phyloP scores from a whole-genome alignment of 1,139 yeast species.

The Pichia sp. region DNA sequence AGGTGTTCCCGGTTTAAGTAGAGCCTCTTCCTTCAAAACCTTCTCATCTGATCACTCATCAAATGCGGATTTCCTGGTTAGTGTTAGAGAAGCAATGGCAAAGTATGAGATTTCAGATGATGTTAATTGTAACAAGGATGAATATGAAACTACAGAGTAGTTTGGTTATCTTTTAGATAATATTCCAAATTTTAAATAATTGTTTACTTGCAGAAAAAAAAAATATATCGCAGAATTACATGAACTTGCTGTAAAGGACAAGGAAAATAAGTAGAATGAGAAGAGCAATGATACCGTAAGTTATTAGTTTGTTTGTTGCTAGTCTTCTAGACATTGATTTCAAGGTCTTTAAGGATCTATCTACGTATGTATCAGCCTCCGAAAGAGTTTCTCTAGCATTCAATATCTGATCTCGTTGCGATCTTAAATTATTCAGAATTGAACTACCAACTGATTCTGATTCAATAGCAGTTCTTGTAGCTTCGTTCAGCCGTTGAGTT shows the following conservation, averaged over 20 bases:
- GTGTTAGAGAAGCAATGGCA: slow-evolving; percentile 48
- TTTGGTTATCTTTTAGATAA: neutral
- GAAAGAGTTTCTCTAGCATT: slow-evolving; percentile 73
- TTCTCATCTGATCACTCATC: slow-evolving; percentile 22
- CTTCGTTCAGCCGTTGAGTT: slow-evolving; percentile 75
- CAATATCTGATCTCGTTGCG: slow-evolving; percentile 87
- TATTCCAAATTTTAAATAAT: neutral
- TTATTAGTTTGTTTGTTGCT: slow-evolving; percentile 90
- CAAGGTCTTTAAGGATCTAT: slow-evolving; percentile 77
- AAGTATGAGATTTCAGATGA: slow-evolving; percentile 38
- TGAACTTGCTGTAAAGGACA: slow-evolving; percentile 81
- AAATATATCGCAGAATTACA: slow-evolving; percentile 31
- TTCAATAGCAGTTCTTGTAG: slow-evolving; percentile 85
- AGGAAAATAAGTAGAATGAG: slow-evolving; percentile 74
- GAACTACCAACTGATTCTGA: slow-evolving; percentile 90
- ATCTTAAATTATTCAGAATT: slow-evolving; percentile 78
- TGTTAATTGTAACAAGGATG: slow-evolving; percentile 44
- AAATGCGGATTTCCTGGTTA: slow-evolving; percentile 39
- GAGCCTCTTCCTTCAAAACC: slow-evolving; percentile 24
- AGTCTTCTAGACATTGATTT: slow-evolving; percentile 89
- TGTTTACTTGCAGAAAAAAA: neutral
- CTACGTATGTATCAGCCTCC: slow-evolving; percentile 92
- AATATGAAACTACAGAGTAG: slow-evolving; percentile 40
- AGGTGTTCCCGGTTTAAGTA: slow-evolving; percentile 26
- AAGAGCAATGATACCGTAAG: slow-evolving; percentile 91